These are phyloP conservation scores for Oryza glumipatula DNA, from an alignment of 176 grass and related monocot genomes.

Conservation along the genomic window DNA sequence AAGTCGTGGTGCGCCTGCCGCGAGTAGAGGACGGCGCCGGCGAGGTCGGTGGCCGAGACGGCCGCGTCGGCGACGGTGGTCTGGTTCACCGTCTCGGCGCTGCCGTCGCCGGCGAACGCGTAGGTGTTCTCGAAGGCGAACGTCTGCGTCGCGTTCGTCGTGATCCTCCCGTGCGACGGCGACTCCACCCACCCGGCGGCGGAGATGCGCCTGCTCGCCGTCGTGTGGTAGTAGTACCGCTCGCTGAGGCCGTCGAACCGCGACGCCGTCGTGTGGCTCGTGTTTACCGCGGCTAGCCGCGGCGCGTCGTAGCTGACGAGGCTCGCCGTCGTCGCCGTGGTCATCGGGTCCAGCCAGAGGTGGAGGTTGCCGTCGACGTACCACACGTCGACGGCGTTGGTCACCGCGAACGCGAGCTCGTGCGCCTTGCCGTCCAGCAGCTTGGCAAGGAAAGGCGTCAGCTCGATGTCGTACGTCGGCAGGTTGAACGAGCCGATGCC, in stretches of 20 bases:
- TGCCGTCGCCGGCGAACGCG: neutral
- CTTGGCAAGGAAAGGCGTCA: conserved; percentile 68
- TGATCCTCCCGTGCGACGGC: conserved; percentile 72
- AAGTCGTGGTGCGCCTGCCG: neutral
- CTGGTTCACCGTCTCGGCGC: neutral
- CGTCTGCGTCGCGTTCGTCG: conserved; percentile 56
- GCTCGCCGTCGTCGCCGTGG: conserved; percentile 38
- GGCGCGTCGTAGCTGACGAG: conserved; percentile 61
- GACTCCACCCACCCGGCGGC: conserved; percentile 67
- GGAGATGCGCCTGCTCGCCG: conserved; percentile 54
- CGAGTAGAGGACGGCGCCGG: conserved; percentile 8
- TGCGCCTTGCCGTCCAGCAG: conserved; percentile 65
- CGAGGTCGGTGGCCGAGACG: neutral
- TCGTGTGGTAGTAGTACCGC: conserved; percentile 54
- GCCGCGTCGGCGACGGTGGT: neutral
- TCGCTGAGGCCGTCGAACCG: conserved; percentile 26
- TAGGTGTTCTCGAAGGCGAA: conserved; percentile 59
- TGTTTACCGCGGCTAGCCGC: conserved; percentile 7
- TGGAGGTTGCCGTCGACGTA: conserved; percentile 83
- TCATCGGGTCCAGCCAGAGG: conserved; percentile 75
- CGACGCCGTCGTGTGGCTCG: neutral
- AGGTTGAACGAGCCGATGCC: conserved; percentile 87
- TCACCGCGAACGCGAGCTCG: conserved; percentile 66
- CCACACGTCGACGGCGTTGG: conserved; percentile 60
- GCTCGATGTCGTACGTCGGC: conserved; percentile 79